Conservation (phyloP, 2,329 filamentous ascomycete species). For the Fusarium duplospermum region DNA sequence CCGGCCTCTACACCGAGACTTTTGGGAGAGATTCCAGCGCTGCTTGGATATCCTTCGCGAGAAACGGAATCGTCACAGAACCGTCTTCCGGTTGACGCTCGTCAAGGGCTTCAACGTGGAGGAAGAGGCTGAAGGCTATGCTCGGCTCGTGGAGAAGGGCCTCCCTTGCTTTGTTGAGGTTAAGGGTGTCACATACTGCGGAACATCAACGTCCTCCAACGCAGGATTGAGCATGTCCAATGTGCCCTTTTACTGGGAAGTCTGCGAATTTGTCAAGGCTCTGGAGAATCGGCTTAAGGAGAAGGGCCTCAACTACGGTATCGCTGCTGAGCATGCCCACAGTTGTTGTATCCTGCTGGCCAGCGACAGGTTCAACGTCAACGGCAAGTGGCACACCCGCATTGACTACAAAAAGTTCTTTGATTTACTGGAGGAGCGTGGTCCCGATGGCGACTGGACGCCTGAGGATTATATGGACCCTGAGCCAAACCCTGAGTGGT, state of each 20-base stretch:
- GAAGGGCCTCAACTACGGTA: constrained; percentile 84
- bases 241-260: constrained; percentile 95
- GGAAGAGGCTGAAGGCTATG: constrained; percentile 91
- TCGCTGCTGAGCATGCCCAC: constrained; percentile 94
- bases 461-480: constrained; percentile 92
- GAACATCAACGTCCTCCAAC: constrained; percentile 84
- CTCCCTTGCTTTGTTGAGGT: constrained; percentile 94
- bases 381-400: constrained; percentile 87
- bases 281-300: constrained; percentile 76
- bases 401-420: constrained; percentile 96
- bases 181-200: constrained; percentile 97
- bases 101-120: constrained; percentile 99
- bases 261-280: constrained; percentile 82
- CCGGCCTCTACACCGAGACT: constrained; percentile 91
- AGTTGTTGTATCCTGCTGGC: constrained; percentile 92
- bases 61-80: constrained; percentile 86
- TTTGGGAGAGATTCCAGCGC: constrained; percentile 94
- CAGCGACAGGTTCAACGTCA: constrained; percentile 79
- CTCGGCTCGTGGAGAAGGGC: constrained; percentile 85
- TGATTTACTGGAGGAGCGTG: constrained; percentile 77
- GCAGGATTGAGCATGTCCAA: constrained; percentile 97
- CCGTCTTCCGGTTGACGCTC: constrained; percentile 92
- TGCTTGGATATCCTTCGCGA: constrained; percentile 91
- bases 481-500: constrained; percentile 87
- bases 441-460: constrained; percentile 75